A percentile compares a stretch with the other conserved stretches of the same genome.
These are phyloP conservation scores for Arabis hirsuta DNA, from an alignment of 345 rosid species.

Conservation along the genomic window DNA sequence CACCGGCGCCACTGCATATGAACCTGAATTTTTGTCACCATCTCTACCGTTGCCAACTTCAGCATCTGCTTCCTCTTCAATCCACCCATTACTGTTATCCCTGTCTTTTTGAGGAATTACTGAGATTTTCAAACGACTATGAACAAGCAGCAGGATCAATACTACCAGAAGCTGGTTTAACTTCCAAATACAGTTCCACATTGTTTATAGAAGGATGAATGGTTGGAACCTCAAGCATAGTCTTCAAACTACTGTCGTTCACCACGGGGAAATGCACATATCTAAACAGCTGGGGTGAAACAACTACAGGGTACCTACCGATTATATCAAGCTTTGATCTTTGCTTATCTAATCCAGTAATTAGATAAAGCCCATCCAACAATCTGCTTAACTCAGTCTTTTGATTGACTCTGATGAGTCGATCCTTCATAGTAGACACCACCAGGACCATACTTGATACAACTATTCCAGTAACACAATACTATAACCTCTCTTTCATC, in stretches of 20 bases:
- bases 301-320: conserved; percentile 11
- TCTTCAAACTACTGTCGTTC: conserved; percentile 1
- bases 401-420: background rate
- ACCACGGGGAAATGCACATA: background rate
- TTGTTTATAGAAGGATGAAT: background rate
- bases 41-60: no score
- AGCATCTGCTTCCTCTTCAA: no score
- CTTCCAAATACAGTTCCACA: conserved; percentile 22
- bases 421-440: conserved; percentile 16
- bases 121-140: background rate
- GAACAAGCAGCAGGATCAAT: background rate
- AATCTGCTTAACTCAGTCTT: background rate
- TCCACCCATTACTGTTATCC: no score
- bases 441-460: no score
- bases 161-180: background rate
- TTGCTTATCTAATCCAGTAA: background rate
- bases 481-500: conserved; percentile 9
- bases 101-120: conserved; percentile 13
- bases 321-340: background rate
- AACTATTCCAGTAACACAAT: no score
- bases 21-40: no score
- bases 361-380: conserved; percentile 13
- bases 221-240: conserved; percentile 26
- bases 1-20: no score
- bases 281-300: background rate